Conservation (phyloP, 257 asterid species). For the Pogostemon cablin region DNA sequence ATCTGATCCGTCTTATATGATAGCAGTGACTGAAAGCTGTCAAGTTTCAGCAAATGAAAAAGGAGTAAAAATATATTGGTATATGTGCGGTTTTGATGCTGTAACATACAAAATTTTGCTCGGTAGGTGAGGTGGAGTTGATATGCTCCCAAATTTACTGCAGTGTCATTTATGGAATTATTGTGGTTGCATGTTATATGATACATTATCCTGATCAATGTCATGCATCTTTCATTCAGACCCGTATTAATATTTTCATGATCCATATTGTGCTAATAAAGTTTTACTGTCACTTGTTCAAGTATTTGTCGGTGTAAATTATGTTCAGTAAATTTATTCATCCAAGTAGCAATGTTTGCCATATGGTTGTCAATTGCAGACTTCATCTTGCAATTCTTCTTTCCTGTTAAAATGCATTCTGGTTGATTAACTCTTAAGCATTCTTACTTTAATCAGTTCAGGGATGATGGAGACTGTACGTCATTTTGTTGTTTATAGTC, state of each 20-base stretch:
- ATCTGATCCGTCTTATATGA: conserved; percentile 77
- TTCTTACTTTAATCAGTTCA: conserved; percentile 61
- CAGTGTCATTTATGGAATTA: background rate
- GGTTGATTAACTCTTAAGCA: conserved; percentile 22
- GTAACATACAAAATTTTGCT: conserved; percentile 78
- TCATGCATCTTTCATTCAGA: conserved; percentile 12
- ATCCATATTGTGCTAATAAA: conserved; percentile 12
- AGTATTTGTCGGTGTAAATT: background rate
- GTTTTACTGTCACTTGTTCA: conserved; percentile 6
- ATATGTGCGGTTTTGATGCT: conserved; percentile 74
- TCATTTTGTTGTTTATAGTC: conserved; percentile 70
- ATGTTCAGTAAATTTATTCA: conserved; percentile 6
- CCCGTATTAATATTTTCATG: background rate
- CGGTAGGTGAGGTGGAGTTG: conserved; percentile 70
- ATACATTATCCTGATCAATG: background rate
- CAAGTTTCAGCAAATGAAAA: conserved; percentile 50
- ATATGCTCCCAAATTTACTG: no score
- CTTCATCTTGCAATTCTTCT: conserved; percentile 24
- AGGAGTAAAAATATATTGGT: conserved; percentile 60
- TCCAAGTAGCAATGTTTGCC: background rate
- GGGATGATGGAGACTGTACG: conserved; percentile 88
- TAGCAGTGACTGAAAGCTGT: conserved; percentile 82
- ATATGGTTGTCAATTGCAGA: conserved; percentile 9
- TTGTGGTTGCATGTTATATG: background rate
- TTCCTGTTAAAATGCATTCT: conserved; percentile 18